Evolutionary conservation across 164 flowering plant species (phyloP), one percentile per base, ranked within the genome.

Genomic region (Cinnamomum chago): DNA sequence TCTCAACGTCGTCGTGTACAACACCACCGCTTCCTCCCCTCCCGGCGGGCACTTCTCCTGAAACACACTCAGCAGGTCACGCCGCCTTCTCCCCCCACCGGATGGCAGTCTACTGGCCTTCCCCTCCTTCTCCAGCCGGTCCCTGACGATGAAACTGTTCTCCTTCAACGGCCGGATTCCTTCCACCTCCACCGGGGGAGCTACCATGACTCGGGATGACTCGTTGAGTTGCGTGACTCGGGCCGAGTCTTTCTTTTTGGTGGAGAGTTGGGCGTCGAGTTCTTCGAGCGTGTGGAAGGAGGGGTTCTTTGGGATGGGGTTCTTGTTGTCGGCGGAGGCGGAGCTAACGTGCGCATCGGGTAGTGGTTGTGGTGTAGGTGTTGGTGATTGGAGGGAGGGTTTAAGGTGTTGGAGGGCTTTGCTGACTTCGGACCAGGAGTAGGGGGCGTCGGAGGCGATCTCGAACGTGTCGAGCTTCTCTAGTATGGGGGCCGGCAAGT

Each of bases 401-500:
- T 25, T 73, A 55, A 18, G 60, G 60, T 55, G 2, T 24, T 5
- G 24, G 76, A 93, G 81, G 23, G 79, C 93, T 76, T 90, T 93
- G 77, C 95, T 93, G 58, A 95, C 93, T 73, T 93, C 96, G 27
- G 86, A 87, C 99, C 99, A 95, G 0, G 97, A 84, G n/a, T 81
- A 86, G 51, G 94, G 94, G 10, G 86, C 86, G 27, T 83, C 83
- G 22, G 84, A 20, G 9, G 76, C 85, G 50, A 70, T 68, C 75
- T 90, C 97, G 11, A 86, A 73, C 22, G 81, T 78, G 81, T 81
- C 82, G 78, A 94, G 89, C 85, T 91, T 94, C 65, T 91, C 88
- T 0, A 90, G 88, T 14, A 90, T 65, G 3, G 84, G 85, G 14
- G 78, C 72, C 0, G 92, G 92, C 50, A 87, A 81, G 76, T 76